These are phyloP conservation scores for Thuja plicata DNA, from an alignment of 83 land plant genomes.

Conservation along the genomic window DNA sequence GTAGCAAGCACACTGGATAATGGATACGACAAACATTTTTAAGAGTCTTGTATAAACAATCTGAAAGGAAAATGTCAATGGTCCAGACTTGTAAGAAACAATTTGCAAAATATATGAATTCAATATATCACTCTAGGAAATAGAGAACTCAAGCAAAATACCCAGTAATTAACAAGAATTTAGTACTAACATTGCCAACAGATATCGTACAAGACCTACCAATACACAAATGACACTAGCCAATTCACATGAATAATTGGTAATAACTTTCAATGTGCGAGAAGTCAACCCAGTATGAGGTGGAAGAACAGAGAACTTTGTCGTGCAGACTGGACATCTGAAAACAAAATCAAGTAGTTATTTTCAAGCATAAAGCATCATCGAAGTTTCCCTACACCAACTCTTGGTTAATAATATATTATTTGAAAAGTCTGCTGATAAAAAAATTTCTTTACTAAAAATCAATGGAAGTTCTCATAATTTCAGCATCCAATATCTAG, in stretches of 20 bases:
- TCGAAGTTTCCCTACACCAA: neutral
- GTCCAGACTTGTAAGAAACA: neutral
- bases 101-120: neutral
- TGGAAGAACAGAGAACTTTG: constrained; percentile 36
- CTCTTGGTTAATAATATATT: neutral
- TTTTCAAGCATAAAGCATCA: neutral
- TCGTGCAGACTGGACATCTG: constrained; percentile 46
- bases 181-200: neutral
- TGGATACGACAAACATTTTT: neutral
- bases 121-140: neutral
- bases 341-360: neutral
- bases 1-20: constrained; percentile 39
- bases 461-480: neutral
- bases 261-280: constrained; percentile 28
- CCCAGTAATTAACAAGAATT: neutral
- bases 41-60: neutral
- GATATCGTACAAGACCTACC: constrained; percentile 19
- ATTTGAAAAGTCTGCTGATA: neutral
- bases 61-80: neutral
- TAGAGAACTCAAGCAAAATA: neutral
- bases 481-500: neutral
- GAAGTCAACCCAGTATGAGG: constrained; percentile 27
- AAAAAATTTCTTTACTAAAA: neutral
- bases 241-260: constrained; percentile 36
- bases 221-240: constrained; percentile 37